Evolutionary conservation across 345 rosid genomes (phyloP).

Genomic region (Ailanthus altissimus): DNA sequence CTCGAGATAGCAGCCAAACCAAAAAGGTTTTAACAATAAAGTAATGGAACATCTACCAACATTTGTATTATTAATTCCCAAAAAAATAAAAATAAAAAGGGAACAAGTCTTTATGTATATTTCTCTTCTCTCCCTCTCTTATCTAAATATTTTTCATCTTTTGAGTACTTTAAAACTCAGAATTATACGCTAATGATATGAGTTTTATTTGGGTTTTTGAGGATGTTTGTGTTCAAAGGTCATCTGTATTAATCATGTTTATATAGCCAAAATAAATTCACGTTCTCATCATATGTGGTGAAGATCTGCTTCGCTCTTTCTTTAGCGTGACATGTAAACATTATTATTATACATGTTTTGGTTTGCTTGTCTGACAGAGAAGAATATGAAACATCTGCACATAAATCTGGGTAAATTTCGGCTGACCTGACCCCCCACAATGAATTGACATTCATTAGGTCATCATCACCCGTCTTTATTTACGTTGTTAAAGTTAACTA

Average conservation of each 20-base stretch:
- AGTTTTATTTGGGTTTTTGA: background rate
- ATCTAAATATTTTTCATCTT: background rate
- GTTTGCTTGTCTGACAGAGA: no score
- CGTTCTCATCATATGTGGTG: no score
- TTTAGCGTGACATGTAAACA: no score
- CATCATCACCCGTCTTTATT: no score
- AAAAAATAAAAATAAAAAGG: background rate
- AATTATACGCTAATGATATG: background rate
- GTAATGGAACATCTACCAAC: constrained; percentile 13
- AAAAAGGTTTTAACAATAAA: constrained; percentile 3
- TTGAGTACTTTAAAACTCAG: background rate
- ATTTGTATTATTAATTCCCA: background rate
- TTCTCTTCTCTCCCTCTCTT: background rate
- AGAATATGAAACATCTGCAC: background rate
- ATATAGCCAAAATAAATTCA: no score
- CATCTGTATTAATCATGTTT: no score
- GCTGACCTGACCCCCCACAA: no score
- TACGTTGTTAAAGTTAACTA: no score
- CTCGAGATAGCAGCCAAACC: constrained; percentile 31
- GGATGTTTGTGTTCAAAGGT: background rate
- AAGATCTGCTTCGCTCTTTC: no score
- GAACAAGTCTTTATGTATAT: background rate
- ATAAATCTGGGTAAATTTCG: no score
- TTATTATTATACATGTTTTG: no score
- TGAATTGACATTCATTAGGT: no score